Evolutionary conservation across 495 filamentous ascomycete species (phyloP), one percentile per base, ranked within the genome.

Genomic region (Pyrenula aspistea): DNA sequence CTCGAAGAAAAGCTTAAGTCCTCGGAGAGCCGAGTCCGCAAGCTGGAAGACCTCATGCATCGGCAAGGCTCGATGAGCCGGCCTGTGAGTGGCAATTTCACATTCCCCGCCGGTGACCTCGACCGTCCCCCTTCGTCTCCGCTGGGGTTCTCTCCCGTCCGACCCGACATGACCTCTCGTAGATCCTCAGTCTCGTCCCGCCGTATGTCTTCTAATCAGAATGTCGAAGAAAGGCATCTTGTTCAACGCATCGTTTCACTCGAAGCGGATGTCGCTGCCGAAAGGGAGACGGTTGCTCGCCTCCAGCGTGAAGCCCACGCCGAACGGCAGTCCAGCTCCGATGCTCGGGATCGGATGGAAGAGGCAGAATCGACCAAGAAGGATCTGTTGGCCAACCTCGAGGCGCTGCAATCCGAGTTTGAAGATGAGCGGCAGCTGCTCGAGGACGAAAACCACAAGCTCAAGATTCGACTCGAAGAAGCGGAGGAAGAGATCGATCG

Each of bases 341-440:
- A 69, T 25, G 63, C 71, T 22, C 59, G 59, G 24, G 76, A 81
- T 51, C 84, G 83, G 58, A 80, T 89, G 49, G 84, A 92, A 59
- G 89, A 95, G 65, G 87, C 78, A 12, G 85, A 89, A 59, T 91
- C 88, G 2, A 99, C 88, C 0, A 99, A 99, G 68, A 83, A 88
- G 63, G 93, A 99, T 63, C 80, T 99, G 1, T 82, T 99, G 66
- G 86, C 87, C 48, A 99, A 99, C 63, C 84, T 99, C 66, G 90
- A 96, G 62, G 88, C 91, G 25, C 80, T 89, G 25, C 88, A 95
- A 65, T 82, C 83, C 24, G 92, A 97, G 64, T 96, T 96, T 63
- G 77, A 86, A 49, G 83, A 83, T 55, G 91, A 97, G 67, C 82
- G 92, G 22, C 86, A 83, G 62, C 84, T 80, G 10, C 74, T 96